A percentile compares a stretch with the other conserved stretches of the same genome.
Conservation (phyloP, 1,284 basidiomycete species). For the Irpex sp. region DNA sequence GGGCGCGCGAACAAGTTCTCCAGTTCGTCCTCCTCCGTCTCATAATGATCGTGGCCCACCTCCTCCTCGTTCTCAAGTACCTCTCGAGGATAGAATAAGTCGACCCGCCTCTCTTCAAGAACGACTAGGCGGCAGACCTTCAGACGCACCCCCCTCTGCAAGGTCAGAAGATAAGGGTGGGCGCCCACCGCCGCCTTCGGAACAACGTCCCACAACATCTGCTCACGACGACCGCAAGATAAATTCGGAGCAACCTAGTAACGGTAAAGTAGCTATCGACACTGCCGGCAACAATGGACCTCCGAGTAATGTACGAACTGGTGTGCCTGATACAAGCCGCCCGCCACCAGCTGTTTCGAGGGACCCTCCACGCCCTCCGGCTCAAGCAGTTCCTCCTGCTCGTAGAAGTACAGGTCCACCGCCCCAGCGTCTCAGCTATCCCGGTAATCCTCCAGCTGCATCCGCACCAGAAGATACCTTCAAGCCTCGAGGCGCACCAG, state of each 20-base stretch:
- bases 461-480: constrained; percentile 25
- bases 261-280: constrained; percentile 3
- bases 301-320: constrained; percentile 6
- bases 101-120: constrained; percentile 26
- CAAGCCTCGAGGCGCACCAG: constrained; percentile 21
- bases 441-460: constrained; percentile 20
- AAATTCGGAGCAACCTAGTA: not conserved
- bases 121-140: constrained; percentile 18
- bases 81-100: constrained; percentile 27
- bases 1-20: not conserved
- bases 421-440: constrained; percentile 14
- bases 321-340: constrained; percentile 12
- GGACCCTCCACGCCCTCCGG: constrained; percentile 22
- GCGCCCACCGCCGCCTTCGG: constrained; percentile 3
- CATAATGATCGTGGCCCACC: constrained; percentile 16
- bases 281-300: not conserved
- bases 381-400: constrained; percentile 15
- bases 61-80: constrained; percentile 15
- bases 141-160: constrained; percentile 5
- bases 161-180: constrained; percentile 4
- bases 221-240: not conserved
- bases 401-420: constrained; percentile 12
- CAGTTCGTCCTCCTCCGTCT: constrained; percentile 11
- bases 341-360: constrained; percentile 13
- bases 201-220: constrained; percentile 8